Conservation (phyloP, 2,329 filamentous ascomycete species). For the Penicillium concentricum region DNA sequence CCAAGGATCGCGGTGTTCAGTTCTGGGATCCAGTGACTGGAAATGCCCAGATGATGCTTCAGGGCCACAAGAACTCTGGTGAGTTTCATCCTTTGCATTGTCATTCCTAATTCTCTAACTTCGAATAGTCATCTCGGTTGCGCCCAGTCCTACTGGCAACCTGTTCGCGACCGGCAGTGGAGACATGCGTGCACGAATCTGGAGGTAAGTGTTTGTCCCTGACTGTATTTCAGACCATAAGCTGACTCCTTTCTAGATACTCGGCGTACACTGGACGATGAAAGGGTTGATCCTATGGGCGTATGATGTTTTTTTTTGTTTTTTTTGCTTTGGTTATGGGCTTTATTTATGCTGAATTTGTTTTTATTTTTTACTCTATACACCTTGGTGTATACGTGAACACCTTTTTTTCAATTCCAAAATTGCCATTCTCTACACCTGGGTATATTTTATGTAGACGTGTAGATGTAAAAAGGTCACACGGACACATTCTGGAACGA, state of each 20-base stretch:
- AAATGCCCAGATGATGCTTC: slow-evolving; percentile 94
- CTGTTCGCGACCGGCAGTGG: slow-evolving; percentile 96
- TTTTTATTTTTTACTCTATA: slow-evolving; percentile 7
- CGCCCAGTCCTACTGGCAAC: slow-evolving; percentile 81
- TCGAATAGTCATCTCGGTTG: slow-evolving; percentile 80
- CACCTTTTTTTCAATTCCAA: not conserved
- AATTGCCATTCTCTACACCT: not conserved
- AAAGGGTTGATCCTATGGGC: slow-evolving; percentile 29
- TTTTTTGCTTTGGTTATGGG: slow-evolving; percentile 18
- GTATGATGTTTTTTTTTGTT: slow-evolving; percentile 33
- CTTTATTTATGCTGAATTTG: slow-evolving; percentile 14
- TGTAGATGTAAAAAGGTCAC: not conserved
- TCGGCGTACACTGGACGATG: slow-evolving; percentile 41
- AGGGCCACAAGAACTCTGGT: slow-evolving; percentile 96
- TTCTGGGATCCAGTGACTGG: slow-evolving; percentile 98
- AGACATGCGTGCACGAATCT: slow-evolving; percentile 96
- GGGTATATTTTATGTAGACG: not conserved
- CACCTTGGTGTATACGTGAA: slow-evolving; percentile 2
- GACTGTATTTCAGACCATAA: not conserved
- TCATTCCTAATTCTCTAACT: slow-evolving; percentile 7
- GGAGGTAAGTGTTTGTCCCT: slow-evolving; percentile 62
- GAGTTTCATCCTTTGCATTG: slow-evolving; percentile 30
- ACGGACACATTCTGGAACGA: slow-evolving; percentile 6
- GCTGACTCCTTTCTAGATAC: slow-evolving; percentile 31
- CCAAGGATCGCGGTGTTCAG: slow-evolving; percentile 94